phyloP scores from a whole-genome alignment of 306 rosid species.

The Trifolium subterraneum region DNA sequence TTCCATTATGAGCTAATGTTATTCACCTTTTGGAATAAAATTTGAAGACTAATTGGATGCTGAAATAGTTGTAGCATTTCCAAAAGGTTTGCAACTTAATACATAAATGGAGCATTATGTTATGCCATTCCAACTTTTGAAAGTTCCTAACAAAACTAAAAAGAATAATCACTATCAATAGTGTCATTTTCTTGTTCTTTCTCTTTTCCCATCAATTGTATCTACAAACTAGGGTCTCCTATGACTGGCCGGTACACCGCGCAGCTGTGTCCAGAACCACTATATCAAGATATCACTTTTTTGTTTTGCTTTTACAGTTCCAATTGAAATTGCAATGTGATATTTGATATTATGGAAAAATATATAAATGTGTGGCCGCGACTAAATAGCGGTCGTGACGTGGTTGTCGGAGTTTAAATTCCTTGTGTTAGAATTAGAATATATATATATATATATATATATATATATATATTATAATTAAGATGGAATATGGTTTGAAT shows the following conservation, averaged over 20 bases:
- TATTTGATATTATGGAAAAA: too few species aligned
- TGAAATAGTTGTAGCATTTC: neutral
- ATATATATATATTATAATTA: too few species aligned
- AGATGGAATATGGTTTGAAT: neutral
- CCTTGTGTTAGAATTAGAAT: neutral
- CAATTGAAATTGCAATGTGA: too few species aligned
- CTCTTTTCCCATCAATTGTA: neutral
- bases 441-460: neutral
- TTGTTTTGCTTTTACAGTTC: too few species aligned
- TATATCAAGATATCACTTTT: too few species aligned
- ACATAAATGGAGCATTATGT: slow-evolving; percentile 14
- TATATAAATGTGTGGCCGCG: too few species aligned
- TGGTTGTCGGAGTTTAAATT: too few species aligned
- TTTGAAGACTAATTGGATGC: slow-evolving; percentile 6
- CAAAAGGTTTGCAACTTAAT: slow-evolving; percentile 20
- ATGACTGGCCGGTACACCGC: too few species aligned
- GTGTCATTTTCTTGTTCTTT: neutral
- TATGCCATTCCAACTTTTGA: slow-evolving; percentile 31
- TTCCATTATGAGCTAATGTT: slow-evolving; percentile 13
- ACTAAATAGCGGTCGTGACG: too few species aligned
- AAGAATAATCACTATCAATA: neutral
- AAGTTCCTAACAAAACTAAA: neutral
- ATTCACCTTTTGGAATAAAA: slow-evolving; percentile 7
- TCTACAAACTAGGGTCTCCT: too few species aligned
- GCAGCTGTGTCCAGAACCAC: too few species aligned